These are phyloP conservation scores for Lipomyces sp. DNA, from an alignment of 805 yeast genomes.

Conservation along the genomic window DNA sequence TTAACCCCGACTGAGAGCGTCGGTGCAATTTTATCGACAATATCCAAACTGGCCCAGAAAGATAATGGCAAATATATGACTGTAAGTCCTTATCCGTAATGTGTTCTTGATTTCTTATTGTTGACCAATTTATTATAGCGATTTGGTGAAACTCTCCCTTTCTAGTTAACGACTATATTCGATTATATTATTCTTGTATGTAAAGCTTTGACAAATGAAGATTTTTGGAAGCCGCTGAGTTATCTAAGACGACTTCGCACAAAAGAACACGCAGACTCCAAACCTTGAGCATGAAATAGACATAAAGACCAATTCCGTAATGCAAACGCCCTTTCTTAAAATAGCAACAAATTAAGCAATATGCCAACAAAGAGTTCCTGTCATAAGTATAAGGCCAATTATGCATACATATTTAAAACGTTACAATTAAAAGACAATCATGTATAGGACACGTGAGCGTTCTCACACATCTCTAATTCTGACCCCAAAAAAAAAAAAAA, in stretches of 20 bases:
- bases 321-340: neutral
- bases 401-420: neutral
- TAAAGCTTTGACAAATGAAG: neutral
- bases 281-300: neutral
- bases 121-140: conserved; percentile 1
- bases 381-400: conserved; percentile 1
- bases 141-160: conserved; percentile 10
- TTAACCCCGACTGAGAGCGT: conserved; percentile 15
- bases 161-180: neutral
- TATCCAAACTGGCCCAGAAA: neutral
- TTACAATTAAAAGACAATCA: neutral
- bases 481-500: neutral
- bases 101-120: neutral
- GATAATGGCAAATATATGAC: conserved; percentile 18
- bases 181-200: neutral
- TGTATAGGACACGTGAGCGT: neutral
- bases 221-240: neutral
- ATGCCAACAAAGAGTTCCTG: neutral
- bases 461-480: too few relatives aligned
- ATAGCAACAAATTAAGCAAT: conserved; percentile 1
- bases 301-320: neutral
- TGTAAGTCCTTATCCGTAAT: conserved; percentile 4
- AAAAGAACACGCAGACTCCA: neutral
- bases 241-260: neutral
- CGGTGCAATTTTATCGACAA: conserved; percentile 9